Evolutionary conservation across 1,284 basidiomycete species (phyloP), one percentile per base, ranked within the genome.

Genomic region (Mycosarcoma mackinlayi): DNA sequence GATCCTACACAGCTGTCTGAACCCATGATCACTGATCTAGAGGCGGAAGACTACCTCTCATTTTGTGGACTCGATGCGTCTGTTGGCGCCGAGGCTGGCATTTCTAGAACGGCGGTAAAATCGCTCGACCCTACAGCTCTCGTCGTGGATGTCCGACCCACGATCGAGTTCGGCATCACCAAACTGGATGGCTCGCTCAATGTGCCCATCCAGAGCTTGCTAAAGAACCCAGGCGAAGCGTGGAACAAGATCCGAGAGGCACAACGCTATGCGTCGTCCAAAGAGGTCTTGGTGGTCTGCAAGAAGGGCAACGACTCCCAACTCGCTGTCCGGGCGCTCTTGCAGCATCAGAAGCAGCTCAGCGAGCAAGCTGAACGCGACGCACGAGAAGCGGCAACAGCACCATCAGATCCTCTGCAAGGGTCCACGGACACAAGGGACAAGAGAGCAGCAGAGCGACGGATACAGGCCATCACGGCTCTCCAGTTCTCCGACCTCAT

Each of bases 81-180:
- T 10, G 5, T 30, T 9, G 10, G 8, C 14, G n/a, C 7, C 6
- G 46, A 21, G 7, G 50, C 14, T 4, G 92, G 90, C 80, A 16
- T 63, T 19, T 45, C 45, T 2, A 47, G 67, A 19, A 71, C 24
- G 87, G 88, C 1, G 91, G 92, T 78, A 88, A 88, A 1, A 75
- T 80, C 16, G 84, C 86, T 30, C 25, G 77, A 85, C 66, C 84
- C 79, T 34, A 58, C 86, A 16, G 38, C 58, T 1, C 34, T 80
- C 13, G 19, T 97, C 9, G 84, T 98, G 16, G 96, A 98, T 75
- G 93, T 96, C 6, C 87, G 96, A 16, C 88, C 92, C 1, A 83
- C 85, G 30, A 88, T 87, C 0, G 94, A 98, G 83, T 98, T 89
- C 81, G 90, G 89, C 0, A 97, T 98, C 37, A 94, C 93, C 67